Conservation (phyloP, 176 grass and related monocot genomes). For the Avena eriantha region DNA sequence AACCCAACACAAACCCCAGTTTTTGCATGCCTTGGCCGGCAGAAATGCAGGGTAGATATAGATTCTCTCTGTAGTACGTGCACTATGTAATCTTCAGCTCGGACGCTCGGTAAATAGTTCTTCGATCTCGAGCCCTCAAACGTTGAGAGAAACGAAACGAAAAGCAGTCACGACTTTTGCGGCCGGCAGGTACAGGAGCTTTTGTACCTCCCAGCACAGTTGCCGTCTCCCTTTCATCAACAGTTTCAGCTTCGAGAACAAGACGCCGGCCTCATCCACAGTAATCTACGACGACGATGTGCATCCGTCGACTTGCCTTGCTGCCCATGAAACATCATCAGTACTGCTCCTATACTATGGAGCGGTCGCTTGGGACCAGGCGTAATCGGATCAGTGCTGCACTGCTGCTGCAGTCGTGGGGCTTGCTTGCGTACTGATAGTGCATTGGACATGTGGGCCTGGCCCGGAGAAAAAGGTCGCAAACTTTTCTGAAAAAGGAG, state of each 20-base stretch:
- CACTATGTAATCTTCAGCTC: too few species aligned
- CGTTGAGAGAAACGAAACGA: not conserved
- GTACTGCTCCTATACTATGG: not conserved
- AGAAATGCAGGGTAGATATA: too few species aligned
- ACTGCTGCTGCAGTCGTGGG: slow-evolving; percentile 20
- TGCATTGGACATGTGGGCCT: not conserved
- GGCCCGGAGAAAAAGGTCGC: not conserved
- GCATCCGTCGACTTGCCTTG: not conserved
- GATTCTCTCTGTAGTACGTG: too few species aligned
- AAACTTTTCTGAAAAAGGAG: slow-evolving; percentile 29
- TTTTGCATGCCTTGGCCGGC: too few species aligned
- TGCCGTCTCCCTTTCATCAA: slow-evolving; percentile 22
- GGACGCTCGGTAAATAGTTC: too few species aligned
- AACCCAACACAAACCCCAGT: too few species aligned
- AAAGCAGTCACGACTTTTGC: not conserved
- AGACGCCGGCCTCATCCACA: not conserved
- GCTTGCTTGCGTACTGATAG: not conserved
- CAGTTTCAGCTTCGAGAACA: not conserved
- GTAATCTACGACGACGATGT: not conserved
- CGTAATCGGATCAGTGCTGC: slow-evolving; percentile 12
- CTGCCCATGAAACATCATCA: slow-evolving; percentile 24
- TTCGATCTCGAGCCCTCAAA: too few species aligned
- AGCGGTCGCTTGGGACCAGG: slow-evolving; percentile 20
- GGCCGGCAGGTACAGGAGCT: not conserved
- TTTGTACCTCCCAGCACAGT: not conserved